Percentiles rank a stretch among this genome's conserved stretches.
phyloP scores from a whole-genome alignment of 1,284 basidiomycete species.

The Papiliotrema fonsecae region DNA sequence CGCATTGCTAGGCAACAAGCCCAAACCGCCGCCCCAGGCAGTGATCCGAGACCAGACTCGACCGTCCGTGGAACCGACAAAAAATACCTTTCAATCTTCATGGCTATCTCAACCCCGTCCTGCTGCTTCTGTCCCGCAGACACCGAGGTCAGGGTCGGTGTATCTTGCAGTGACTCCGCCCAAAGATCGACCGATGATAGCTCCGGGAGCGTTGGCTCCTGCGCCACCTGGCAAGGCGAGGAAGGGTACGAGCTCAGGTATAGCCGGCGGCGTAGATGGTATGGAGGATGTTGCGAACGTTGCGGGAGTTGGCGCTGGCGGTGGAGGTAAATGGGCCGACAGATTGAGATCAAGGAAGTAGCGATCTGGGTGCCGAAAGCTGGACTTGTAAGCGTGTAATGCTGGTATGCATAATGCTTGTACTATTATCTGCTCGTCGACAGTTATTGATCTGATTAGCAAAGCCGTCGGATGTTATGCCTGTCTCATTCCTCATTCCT shows the following conservation, averaged over 20 bases:
- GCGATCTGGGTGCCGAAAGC: too few species aligned
- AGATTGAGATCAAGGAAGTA: conserved; percentile 12
- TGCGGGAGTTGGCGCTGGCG: conserved; percentile 4
- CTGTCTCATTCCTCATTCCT: too few species aligned
- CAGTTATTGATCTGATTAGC: too few species aligned
- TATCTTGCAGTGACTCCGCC: conserved; percentile 22
- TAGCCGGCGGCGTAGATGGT: not conserved
- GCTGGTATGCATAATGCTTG: too few species aligned
- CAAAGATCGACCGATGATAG: conserved; percentile 24
- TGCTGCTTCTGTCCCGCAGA: conserved; percentile 6
- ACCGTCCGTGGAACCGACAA: not conserved
- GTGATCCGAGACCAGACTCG: not conserved
- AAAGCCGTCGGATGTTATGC: too few species aligned
- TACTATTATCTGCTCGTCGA: too few species aligned
- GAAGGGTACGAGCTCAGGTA: not conserved
- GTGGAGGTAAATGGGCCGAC: conserved; percentile 17
- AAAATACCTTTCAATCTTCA: conserved; percentile 10
- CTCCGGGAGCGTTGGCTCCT: conserved; percentile 17
- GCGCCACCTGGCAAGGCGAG: conserved; percentile 15
- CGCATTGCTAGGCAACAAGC: conserved; percentile 8
- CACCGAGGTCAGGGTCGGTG: conserved; percentile 8
- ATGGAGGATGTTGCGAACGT: not conserved
- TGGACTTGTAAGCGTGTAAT: too few species aligned
- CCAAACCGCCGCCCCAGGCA: not conserved
- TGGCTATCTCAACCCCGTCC: conserved; percentile 14